Evolutionary conservation across 306 rosid genomes (phyloP).

Genomic region (Malus asiatica): DNA sequence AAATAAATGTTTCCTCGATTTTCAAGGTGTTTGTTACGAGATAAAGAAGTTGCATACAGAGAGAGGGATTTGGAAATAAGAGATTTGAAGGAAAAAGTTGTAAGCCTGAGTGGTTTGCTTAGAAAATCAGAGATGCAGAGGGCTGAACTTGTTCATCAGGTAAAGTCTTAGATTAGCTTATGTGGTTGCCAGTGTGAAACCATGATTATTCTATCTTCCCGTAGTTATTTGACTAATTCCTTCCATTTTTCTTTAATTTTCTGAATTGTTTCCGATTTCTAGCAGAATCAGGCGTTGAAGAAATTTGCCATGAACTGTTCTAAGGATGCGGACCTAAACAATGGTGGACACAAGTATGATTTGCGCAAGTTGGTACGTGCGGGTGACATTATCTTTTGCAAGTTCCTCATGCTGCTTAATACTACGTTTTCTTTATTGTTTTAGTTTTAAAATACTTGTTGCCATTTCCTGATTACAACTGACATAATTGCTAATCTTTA

Average conservation of each 20-base stretch:
- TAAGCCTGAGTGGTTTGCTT: slow-evolving; percentile 43
- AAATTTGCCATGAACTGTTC: slow-evolving; percentile 21
- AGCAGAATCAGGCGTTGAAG: slow-evolving; percentile 43
- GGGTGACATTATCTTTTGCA: not conserved
- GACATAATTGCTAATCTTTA: not conserved
- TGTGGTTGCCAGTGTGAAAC: not conserved
- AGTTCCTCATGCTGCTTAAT: not conserved
- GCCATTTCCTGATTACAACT: not conserved
- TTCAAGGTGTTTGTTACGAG: slow-evolving; percentile 60
- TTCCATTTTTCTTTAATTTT: not conserved
- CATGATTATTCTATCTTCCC: not conserved
- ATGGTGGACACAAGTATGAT: slow-evolving; percentile 49
- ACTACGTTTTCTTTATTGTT: not conserved
- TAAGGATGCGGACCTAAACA: slow-evolving; percentile 12
- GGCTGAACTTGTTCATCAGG: slow-evolving; percentile 57
- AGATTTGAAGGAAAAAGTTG: slow-evolving; percentile 74
- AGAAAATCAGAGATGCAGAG: slow-evolving; percentile 58
- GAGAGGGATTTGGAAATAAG: slow-evolving; percentile 70
- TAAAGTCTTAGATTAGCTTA: slow-evolving; percentile 39
- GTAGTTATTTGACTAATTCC: not conserved
- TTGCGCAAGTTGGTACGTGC: slow-evolving; percentile 49
- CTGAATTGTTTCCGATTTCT: not conserved
- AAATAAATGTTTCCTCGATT: not conserved
- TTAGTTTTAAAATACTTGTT: not conserved
- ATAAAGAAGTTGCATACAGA: slow-evolving; percentile 55